phyloP scores from a whole-genome alignment of 768 basidiomycete species.

The Boletus vinaceobasis region DNA sequence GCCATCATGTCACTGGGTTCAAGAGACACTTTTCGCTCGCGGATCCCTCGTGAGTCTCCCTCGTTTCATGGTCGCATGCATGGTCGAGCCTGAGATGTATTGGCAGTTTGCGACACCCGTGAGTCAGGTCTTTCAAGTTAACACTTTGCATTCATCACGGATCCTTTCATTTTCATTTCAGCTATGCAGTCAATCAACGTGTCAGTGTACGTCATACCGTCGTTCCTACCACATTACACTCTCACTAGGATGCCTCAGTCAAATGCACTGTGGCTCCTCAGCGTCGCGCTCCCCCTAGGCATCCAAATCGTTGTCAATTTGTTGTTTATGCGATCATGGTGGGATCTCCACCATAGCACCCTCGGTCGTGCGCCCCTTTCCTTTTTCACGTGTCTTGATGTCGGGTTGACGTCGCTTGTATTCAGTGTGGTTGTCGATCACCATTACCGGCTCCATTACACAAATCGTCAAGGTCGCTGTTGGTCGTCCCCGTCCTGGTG shows the following conservation, averaged over 20 bases:
- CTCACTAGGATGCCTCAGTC: constrained; percentile 8
- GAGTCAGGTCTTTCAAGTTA: constrained; percentile 11
- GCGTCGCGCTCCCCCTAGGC: constrained; percentile 54
- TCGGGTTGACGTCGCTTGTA: background rate
- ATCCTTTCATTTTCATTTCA: constrained; percentile 22
- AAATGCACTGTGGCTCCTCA: constrained; percentile 45
- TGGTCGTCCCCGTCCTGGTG: constrained; percentile 85
- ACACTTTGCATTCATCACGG: background rate
- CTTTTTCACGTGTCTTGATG: too few relatives aligned
- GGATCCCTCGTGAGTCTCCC: constrained; percentile 63
- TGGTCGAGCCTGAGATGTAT: constrained; percentile 13
- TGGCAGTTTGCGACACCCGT: constrained; percentile 38
- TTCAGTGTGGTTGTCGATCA: constrained; percentile 65
- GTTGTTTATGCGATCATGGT: constrained; percentile 72
- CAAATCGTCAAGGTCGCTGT: constrained; percentile 82
- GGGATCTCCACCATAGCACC: constrained; percentile 81
- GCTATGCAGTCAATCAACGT: constrained; percentile 67
- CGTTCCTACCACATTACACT: background rate
- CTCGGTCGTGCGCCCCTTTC: constrained; percentile 24
- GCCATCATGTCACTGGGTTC: constrained; percentile 58
- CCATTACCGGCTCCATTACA: constrained; percentile 74
- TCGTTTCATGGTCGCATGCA: background rate
- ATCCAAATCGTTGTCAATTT: constrained; percentile 67
- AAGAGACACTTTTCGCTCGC: constrained; percentile 72
- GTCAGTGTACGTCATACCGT: constrained; percentile 43